Percentiles rank a stretch among this genome's conserved stretches.
phyloP scores from a whole-genome alignment of 495 filamentous ascomycete species.

The Letharia lupina region DNA sequence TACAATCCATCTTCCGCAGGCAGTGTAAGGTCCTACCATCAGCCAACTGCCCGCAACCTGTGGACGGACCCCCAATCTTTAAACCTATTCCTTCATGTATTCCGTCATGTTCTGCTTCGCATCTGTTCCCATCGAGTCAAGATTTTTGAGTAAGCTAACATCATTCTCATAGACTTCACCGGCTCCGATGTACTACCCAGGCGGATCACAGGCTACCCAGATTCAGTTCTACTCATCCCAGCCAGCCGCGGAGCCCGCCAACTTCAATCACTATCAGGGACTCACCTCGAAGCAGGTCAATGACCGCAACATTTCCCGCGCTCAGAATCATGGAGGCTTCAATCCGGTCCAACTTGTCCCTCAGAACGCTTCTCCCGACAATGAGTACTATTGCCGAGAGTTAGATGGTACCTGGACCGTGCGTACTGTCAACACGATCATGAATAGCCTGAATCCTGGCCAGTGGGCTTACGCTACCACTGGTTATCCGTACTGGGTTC shows the following conservation, averaged over 20 bases:
- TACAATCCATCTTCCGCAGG: background rate
- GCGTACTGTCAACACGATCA: slow-evolving; percentile 25
- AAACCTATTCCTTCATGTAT: background rate
- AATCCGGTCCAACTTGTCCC: slow-evolving; percentile 12
- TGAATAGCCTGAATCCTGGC: slow-evolving; percentile 26
- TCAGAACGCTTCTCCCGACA: slow-evolving; percentile 12
- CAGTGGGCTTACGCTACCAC: slow-evolving; percentile 18
- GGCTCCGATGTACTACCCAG: slow-evolving; percentile 14
- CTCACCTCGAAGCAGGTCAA: background rate
- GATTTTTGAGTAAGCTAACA: background rate
- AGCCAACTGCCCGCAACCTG: background rate
- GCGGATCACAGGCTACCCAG: background rate
- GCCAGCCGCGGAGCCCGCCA: background rate
- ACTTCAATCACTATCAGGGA: background rate
- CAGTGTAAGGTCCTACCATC: background rate
- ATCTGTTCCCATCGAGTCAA: slow-evolving; percentile 5
- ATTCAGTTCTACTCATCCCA: slow-evolving; percentile 8
- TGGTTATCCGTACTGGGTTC: slow-evolving; percentile 23
- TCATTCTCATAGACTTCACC: slow-evolving; percentile 10
- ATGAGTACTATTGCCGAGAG: slow-evolving; percentile 26
- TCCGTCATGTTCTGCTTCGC: background rate
- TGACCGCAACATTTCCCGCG: background rate
- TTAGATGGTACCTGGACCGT: slow-evolving; percentile 25
- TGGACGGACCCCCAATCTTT: background rate
- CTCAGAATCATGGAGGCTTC: background rate